Conservation (phyloP, 495 filamentous ascomycete genomes). For the Penicillium tannophilum region DNA sequence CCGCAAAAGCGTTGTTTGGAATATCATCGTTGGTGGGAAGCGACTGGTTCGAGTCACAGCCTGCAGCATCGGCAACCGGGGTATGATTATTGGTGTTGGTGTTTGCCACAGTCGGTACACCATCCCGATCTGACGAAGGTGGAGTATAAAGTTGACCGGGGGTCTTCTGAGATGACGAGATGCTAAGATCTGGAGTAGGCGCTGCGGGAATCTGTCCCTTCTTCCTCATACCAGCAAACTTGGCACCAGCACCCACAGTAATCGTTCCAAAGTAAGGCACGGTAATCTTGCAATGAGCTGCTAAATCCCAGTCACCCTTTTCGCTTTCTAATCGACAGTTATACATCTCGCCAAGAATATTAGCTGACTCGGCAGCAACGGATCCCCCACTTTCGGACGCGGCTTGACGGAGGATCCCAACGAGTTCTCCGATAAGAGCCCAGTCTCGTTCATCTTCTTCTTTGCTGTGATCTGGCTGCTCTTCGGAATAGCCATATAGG, state of each 20-base stretch:
- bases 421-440: slow-evolving; percentile 42
- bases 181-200: slow-evolving; percentile 1
- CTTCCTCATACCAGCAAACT: slow-evolving; percentile 20
- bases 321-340: slow-evolving; percentile 8
- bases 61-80: slow-evolving; percentile 4
- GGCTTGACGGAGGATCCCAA: slow-evolving; percentile 43
- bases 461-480: slow-evolving; percentile 21
- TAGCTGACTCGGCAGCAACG: slow-evolving; percentile 50
- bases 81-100: slow-evolving; percentile 2
- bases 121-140: slow-evolving; percentile 25
- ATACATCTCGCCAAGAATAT: slow-evolving; percentile 44
- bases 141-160: slow-evolving; percentile 30
- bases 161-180: slow-evolving; percentile 4
- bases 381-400: slow-evolving; percentile 44
- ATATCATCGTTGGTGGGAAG: neutral
- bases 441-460: slow-evolving; percentile 49
- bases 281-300: slow-evolving; percentile 33
- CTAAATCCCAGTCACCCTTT: slow-evolving; percentile 7
- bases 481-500: slow-evolving; percentile 43
- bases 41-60: slow-evolving; percentile 5
- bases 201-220: slow-evolving; percentile 5
- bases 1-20: slow-evolving; percentile 7
- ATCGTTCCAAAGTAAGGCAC: slow-evolving; percentile 52
- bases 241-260: slow-evolving; percentile 34
- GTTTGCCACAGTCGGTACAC: slow-evolving; percentile 5